Percentiles rank a stretch among this genome's conserved stretches.
Conservation (phyloP, 2,329 filamentous ascomycete genomes). For the Scorias spongiosa region DNA sequence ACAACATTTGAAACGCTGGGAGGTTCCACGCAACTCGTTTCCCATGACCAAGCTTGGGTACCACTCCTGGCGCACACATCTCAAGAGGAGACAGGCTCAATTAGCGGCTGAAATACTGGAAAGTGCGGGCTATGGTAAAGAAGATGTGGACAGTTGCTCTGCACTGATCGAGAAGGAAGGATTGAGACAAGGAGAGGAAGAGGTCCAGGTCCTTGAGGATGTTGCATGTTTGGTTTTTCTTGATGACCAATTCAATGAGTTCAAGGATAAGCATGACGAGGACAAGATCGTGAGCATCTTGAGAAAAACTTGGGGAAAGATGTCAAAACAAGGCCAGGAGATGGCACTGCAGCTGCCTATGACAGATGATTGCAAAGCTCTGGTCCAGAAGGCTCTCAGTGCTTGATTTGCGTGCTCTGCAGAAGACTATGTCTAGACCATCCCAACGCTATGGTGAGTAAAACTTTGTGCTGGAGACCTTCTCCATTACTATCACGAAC, state of each 20-base stretch:
- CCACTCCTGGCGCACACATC: constrained; percentile 60
- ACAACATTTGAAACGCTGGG: constrained; percentile 77
- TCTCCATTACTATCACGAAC: too few relatives aligned
- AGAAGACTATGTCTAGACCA: too few relatives aligned
- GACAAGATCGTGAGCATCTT: constrained; percentile 60
- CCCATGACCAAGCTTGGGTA: constrained; percentile 65
- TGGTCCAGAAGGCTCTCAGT: constrained; percentile 50
- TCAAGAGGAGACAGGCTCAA: constrained; percentile 57
- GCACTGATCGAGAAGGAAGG: constrained; percentile 68
- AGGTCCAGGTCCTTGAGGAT: constrained; percentile 67
- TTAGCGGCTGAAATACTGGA: constrained; percentile 41
- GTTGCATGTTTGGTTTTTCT: constrained; percentile 77
- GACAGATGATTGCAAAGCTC: constrained; percentile 43
- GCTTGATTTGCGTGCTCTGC: constrained; percentile 8
- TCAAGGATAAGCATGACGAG: constrained; percentile 59
- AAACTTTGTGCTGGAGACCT: background rate
- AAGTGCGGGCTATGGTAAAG: constrained; percentile 33
- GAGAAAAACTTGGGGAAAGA: constrained; percentile 63
- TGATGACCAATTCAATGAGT: constrained; percentile 72
- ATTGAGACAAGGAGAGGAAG: constrained; percentile 43
- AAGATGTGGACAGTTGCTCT: constrained; percentile 47
- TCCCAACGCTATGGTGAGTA: background rate
- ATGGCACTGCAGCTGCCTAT: constrained; percentile 52
- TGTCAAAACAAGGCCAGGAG: constrained; percentile 46
- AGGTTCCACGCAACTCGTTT: constrained; percentile 58